Percentiles rank a stretch among this genome's conserved stretches.
These are phyloP conservation scores for carrot (Daucus carota) DNA, from an alignment of 129 eudicot genomes.

Conservation along the genomic window DNA sequence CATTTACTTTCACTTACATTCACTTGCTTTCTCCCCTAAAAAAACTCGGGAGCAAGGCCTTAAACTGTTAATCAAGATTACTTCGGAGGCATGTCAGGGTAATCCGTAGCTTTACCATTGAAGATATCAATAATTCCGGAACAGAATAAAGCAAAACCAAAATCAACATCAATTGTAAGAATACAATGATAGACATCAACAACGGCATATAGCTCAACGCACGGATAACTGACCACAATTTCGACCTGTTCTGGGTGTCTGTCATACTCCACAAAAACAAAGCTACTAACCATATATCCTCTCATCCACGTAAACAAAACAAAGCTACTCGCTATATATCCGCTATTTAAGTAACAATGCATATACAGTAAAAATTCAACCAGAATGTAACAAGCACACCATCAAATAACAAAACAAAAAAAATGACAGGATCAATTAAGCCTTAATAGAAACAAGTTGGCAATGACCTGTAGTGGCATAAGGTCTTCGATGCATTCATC, in stretches of 20 bases:
- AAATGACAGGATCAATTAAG: not conserved
- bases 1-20: too few species aligned
- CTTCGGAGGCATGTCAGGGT: not conserved
- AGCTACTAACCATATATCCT: too few species aligned
- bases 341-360: not conserved
- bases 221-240: not conserved
- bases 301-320: too few species aligned
- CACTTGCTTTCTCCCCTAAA: too few species aligned
- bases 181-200: not conserved
- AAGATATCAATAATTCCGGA: not conserved
- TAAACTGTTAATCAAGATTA: not conserved
- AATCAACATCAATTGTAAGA: not conserved
- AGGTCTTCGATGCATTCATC: constrained; percentile 7
- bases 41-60: too few species aligned
- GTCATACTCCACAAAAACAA: too few species aligned
- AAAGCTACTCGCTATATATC: not conserved
- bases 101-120: not conserved
- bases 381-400: not conserved
- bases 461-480: constrained; percentile 21
- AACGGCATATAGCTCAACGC: not conserved
- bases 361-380: not conserved
- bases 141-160: not conserved
- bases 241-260: not conserved
- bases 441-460: not conserved
- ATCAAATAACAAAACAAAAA: not conserved